Base-by-base conservation (phyloP, 2,329 filamentous ascomycete genomes). In the Arthrobotrys megalospora region DNA sequence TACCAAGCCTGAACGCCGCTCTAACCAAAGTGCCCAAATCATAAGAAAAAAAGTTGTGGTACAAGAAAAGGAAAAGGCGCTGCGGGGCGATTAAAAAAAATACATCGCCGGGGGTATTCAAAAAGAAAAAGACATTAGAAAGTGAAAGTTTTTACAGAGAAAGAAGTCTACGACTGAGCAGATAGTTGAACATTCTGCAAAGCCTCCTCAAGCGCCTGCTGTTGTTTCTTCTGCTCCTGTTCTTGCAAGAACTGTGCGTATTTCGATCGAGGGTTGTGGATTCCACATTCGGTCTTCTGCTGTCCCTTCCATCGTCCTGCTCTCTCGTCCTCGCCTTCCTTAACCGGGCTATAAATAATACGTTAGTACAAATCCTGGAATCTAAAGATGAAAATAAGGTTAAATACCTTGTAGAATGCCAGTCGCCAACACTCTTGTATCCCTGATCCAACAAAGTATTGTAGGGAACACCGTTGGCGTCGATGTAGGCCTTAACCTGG, bases 381-480 rank as follows among this genome's bases (percentile, higher is more conserved):
- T 58, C 6, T 16, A 19, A 36, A 45, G 11, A n/a, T 38, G 19
- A 34, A 11, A 28, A 50, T 28, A 36, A 7, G 50, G 34, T 28
- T 64, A 36, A 36, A 79, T 76, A 82, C 81, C 80, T 91, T 3
- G 96, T 99, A 63, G 94, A 97, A 88, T 99, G 96, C 93, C 94
- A 98, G 87, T 99, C 96, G 79, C 96, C 96, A 80, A 99, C 89
- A 80, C 93, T 97, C 89, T 98, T 97, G 89, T 99, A 99, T n/a
- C 96, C 96, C 76, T 88, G 88, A 86, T 97, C 93, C 55, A 99
- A 89, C 34, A 99, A 89, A 79, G 89, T 90, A 84, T 99, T 99
- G 88, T 97, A 98, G 0, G 96, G 96, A 3, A 99, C 94, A 79
- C 93, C 86, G 87, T 97, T 89, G 82, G 92, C 91, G 82, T 90